phyloP scores from a whole-genome alignment of 805 yeast genomes.

The Metschnikowia hibisci region DNA sequence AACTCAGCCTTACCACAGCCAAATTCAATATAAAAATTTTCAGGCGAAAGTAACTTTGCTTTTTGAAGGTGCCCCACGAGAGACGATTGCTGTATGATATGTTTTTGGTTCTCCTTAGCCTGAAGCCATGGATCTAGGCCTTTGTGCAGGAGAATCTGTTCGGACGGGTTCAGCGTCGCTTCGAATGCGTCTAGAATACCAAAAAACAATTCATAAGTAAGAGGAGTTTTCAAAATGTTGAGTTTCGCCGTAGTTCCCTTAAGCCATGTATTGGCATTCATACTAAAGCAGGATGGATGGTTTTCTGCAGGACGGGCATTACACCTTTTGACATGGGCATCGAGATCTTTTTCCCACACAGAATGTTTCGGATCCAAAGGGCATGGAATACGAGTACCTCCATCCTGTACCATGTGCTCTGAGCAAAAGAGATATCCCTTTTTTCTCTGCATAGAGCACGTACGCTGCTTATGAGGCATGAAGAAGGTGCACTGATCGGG shows the following conservation, averaged over 20 bases:
- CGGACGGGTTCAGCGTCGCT: constrained; percentile 15
- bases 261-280: constrained; percentile 43
- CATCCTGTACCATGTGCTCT: constrained; percentile 46
- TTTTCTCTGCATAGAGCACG: constrained; percentile 60
- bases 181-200: constrained; percentile 7
- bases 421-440: constrained; percentile 52
- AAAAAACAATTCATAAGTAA: not conserved
- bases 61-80: constrained; percentile 62
- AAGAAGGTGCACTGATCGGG: constrained; percentile 44
- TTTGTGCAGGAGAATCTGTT: constrained; percentile 20
- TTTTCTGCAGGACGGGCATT: constrained; percentile 38
- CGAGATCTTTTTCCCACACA: constrained; percentile 58
- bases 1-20: constrained; percentile 92
- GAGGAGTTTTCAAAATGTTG: too few species aligned
- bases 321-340: constrained; percentile 60
- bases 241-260: not conserved
- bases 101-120: constrained; percentile 60
- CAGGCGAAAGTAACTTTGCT: constrained; percentile 33
- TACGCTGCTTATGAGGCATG: constrained; percentile 47
- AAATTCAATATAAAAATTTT: constrained; percentile 59
- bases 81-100: constrained; percentile 79
- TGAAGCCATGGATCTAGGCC: constrained; percentile 40
- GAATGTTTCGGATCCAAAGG: constrained; percentile 75
- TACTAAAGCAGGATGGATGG: constrained; percentile 48
- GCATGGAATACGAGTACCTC: constrained; percentile 55